These are phyloP conservation scores for Colletotrichum sp. DNA, from an alignment of 2,329 filamentous ascomycete species.

Conservation along the genomic window DNA sequence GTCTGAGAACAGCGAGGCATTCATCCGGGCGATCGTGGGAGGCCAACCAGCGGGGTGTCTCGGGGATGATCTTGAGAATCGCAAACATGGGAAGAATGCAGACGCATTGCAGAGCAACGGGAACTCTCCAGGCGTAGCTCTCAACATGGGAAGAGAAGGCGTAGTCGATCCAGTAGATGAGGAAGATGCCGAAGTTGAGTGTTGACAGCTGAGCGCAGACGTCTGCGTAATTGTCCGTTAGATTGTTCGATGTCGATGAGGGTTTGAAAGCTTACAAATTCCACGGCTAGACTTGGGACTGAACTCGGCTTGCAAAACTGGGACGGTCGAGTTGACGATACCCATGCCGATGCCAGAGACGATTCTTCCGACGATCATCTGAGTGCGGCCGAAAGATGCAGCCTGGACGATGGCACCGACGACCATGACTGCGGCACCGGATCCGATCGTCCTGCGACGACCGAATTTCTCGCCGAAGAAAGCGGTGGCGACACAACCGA, in stretches of 20 bases:
- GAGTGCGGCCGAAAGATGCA: constrained; percentile 43
- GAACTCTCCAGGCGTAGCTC: constrained; percentile 44
- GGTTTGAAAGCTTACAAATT: constrained; percentile 25
- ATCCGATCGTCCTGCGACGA: constrained; percentile 42
- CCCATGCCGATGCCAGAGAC: constrained; percentile 53
- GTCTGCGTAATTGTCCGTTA: constrained; percentile 24
- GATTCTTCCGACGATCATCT: constrained; percentile 50
- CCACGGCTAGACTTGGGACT: constrained; percentile 42
- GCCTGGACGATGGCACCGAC: constrained; percentile 49
- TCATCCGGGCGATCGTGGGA: constrained; percentile 41
- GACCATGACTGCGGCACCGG: constrained; percentile 46
- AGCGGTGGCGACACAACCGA: constrained; percentile 29
- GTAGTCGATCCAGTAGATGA: constrained; percentile 53
- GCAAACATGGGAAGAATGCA: constrained; percentile 43
- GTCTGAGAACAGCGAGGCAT: constrained; percentile 38
- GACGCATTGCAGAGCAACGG: constrained; percentile 45
- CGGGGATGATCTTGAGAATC: constrained; percentile 42
- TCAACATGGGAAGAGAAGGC: constrained; percentile 35
- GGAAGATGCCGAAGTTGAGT: constrained; percentile 49
- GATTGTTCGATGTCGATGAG: neutral
- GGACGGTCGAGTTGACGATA: constrained; percentile 48
- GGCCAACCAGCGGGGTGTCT: constrained; percentile 48
- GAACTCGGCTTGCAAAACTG: constrained; percentile 49
- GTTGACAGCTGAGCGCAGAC: constrained; percentile 53
- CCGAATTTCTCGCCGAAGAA: constrained; percentile 49